Conservation (phyloP, 2,329 filamentous ascomycete genomes). For the Ceratocystis smalleyi region DNA sequence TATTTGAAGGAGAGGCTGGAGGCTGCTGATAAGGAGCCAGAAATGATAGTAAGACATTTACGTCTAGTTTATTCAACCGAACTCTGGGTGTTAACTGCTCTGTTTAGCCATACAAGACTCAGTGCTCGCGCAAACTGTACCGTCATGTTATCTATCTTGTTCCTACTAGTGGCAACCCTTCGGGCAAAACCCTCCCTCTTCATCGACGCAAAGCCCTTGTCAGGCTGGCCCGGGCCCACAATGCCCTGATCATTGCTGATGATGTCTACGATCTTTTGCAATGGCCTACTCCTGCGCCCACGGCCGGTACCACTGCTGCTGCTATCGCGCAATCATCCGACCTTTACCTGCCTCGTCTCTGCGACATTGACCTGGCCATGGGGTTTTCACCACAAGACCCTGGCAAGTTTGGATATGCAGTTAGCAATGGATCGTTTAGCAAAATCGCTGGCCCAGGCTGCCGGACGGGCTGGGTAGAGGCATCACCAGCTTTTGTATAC, state of each 20-base stretch:
- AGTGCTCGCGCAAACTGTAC: constrained; percentile 57
- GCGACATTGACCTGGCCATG: constrained; percentile 60
- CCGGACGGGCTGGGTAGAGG: constrained; percentile 80
- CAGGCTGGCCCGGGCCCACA: constrained; percentile 56
- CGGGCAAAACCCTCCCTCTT: constrained; percentile 65
- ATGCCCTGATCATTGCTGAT: constrained; percentile 73
- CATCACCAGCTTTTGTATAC: constrained; percentile 37
- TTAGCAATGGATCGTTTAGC: constrained; percentile 80
- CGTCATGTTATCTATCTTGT: constrained; percentile 78
- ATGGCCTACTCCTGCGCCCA: constrained; percentile 40
- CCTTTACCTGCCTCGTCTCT: constrained; percentile 55
- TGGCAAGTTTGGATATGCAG: constrained; percentile 53
- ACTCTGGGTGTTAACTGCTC: background rate
- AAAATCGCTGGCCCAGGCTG: constrained; percentile 73
- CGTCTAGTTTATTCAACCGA: too few relatives aligned
- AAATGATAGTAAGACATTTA: constrained; percentile 10
- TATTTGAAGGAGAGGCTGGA: constrained; percentile 22
- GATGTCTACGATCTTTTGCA: constrained; percentile 91
- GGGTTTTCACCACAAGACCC: constrained; percentile 35
- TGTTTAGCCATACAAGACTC: constrained; percentile 36
- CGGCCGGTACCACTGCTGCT: constrained; percentile 6
- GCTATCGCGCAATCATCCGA: constrained; percentile 16
- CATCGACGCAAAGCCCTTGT: constrained; percentile 53
- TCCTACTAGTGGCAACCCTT: constrained; percentile 80
- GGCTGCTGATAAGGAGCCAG: constrained; percentile 20